Conservation (phyloP, 176 grass and related monocot species). For the Carex myosuroides region DNA sequence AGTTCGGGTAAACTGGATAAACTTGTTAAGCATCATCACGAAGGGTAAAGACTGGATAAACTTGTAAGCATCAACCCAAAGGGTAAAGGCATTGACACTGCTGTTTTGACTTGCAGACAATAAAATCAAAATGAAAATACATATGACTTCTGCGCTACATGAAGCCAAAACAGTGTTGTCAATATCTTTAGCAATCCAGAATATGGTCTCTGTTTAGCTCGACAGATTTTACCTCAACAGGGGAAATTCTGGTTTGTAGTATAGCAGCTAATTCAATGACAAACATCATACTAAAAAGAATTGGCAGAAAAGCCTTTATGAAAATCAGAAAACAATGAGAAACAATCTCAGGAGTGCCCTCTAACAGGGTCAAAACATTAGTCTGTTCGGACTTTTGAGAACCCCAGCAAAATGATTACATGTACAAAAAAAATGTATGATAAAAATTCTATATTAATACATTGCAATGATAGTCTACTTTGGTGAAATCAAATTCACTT, state of each 20-base stretch:
- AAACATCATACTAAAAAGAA: neutral
- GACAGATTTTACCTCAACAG: neutral
- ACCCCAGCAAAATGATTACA: neutral
- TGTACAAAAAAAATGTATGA: neutral
- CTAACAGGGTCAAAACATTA: neutral
- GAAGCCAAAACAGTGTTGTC: too few species aligned
- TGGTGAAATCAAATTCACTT: slow-evolving; percentile 17
- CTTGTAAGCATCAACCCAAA: too few species aligned
- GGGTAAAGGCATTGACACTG: too few species aligned
- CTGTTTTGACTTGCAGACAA: too few species aligned
- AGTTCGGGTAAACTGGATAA: neutral
- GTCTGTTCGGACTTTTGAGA: neutral
- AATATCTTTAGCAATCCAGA: neutral
- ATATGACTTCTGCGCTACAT: too few species aligned
- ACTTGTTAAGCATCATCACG: neutral
- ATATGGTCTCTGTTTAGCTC: neutral
- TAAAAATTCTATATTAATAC: slow-evolving; percentile 16
- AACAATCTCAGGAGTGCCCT: neutral
- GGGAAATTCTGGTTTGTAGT: neutral
- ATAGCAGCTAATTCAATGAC: neutral
- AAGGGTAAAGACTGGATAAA: too few species aligned
- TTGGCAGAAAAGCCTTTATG: neutral
- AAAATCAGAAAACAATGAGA: neutral
- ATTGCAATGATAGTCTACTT: slow-evolving; percentile 14
- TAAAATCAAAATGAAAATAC: too few species aligned